Base-by-base conservation (phyloP, 192 early-diverging fungal genomes). In the Lobulomyces angularis region DNA sequence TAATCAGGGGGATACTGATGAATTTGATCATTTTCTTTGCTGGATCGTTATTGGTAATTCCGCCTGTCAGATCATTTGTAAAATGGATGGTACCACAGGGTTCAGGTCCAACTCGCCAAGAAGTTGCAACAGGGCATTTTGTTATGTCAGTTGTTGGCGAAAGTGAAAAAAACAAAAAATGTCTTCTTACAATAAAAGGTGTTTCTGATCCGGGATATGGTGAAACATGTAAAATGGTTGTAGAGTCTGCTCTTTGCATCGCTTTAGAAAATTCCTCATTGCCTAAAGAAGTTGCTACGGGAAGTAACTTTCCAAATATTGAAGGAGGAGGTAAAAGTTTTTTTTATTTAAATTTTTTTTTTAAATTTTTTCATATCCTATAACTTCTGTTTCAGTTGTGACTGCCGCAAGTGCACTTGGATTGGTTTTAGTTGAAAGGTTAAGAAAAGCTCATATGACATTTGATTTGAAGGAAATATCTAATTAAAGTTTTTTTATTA, bases 371-470 rank as follows among this genome's bases (percentile, higher is more conserved):
- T n/a, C n/a, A n/a, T n/a, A n/a, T n/a, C n/a, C n/a, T n/a, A n/a
- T n/a, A n/a, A n/a, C n/a, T n/a, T n/a, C n/a, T n/a, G n/a, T n/a
- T n/a, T n/a, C n/a, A n/a, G 68, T 94, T 5, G 59, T 84, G 24
- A 86, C 90, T 17, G 78, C 86, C 16, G 79, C 82, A 5, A 67
- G 70, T 33, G 77, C 80, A n/a, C 81, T 88, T 71, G 87, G 90
- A 27, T 22, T 71, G 17, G 66, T 70, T 0, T 53, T 89, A 39
- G 56, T 88, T 1, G 48, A 66, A 18, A 61, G 87, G 17, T 57
- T 89, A 45, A 62, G 70, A 25, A 50, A 51, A n/a, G 69, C 64
- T 28, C 69, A 73, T n/a, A 71, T 68, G 56, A 56, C 54, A 43
- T 71, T 79, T 37, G 55, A 63, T 8, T 58, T 72, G 31, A 18